Percentiles rank a stretch among this genome's conserved stretches.
Evolutionary conservation across 164 flowering plant species (phyloP).

Genomic region (Macadamia tetraphylla): DNA sequence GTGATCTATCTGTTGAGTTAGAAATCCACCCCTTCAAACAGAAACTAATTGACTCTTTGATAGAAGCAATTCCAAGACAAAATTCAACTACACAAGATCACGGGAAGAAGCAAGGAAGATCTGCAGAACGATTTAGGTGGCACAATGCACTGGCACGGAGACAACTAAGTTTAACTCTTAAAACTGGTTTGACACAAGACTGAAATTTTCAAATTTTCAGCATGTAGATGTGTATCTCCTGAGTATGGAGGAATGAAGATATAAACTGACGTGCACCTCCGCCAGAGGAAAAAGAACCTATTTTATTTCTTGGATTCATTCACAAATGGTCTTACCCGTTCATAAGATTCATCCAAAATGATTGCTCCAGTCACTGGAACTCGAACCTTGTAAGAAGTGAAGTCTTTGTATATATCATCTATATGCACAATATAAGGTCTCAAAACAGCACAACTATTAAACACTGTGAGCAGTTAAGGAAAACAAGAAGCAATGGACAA

Average conservation of each 20-base stretch:
- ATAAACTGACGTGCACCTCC: too few relatives aligned
- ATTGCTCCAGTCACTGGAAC: slow-evolving; percentile 97
- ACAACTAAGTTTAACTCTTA: too few relatives aligned
- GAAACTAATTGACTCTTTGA: too few relatives aligned
- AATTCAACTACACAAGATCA: too few relatives aligned
- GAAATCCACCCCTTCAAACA: too few relatives aligned
- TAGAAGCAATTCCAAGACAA: too few relatives aligned
- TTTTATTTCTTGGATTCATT: not conserved
- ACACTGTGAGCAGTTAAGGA: slow-evolving; percentile 66
- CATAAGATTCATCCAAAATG: slow-evolving; percentile 84
- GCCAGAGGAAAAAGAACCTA: not conserved
- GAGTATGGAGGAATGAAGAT: too few relatives aligned
- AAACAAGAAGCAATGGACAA: slow-evolving; percentile 5
- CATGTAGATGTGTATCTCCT: not conserved
- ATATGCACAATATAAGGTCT: slow-evolving; percentile 88
- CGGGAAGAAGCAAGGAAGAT: too few relatives aligned
- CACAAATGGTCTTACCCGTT: slow-evolving; percentile 50
- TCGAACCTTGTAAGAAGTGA: slow-evolving; percentile 91
- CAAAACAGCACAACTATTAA: slow-evolving; percentile 82
- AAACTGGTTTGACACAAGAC: too few relatives aligned
- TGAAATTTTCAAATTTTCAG: not conserved
- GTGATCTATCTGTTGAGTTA: too few relatives aligned
- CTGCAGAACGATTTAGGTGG: too few relatives aligned
- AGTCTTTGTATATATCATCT: slow-evolving; percentile 94
- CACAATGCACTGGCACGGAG: too few relatives aligned